These are phyloP conservation scores for Neckera pumila DNA, from an alignment of 225 moss, liverwort and hornwort species.

Conservation along the genomic window DNA sequence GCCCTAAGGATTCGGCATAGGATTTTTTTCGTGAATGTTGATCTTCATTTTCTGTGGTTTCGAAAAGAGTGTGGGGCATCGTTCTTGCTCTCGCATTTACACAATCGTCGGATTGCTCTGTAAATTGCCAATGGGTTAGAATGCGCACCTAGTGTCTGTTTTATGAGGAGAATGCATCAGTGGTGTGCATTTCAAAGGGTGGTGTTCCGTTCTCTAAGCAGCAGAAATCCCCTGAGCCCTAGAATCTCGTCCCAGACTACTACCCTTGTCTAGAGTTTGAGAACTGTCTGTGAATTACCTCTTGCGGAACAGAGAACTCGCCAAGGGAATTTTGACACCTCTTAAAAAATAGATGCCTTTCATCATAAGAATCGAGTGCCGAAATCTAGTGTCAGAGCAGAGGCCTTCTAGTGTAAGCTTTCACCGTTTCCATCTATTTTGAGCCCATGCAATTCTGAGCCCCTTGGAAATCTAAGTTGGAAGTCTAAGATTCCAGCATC, in stretches of 20 bases:
- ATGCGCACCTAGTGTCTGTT: not conserved
- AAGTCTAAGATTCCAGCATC: not conserved
- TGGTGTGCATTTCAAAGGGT: not conserved
- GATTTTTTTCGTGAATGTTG: not conserved
- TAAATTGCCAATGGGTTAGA: not conserved
- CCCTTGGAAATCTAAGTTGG: not conserved
- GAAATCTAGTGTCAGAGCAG: not conserved
- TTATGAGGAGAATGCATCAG: not conserved
- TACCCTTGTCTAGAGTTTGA: not conserved
- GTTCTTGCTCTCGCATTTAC: not conserved
- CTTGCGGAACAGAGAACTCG: not conserved
- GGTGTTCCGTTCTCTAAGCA: not conserved
- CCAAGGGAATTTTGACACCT: not conserved
- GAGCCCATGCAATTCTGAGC: not conserved
- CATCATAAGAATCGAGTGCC: not conserved
- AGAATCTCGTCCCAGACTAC: not conserved
- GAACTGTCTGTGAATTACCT: not conserved
- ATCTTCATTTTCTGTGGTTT: not conserved
- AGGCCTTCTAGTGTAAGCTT: not conserved
- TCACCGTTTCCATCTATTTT: not conserved
- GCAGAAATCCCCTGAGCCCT: not conserved
- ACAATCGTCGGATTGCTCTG: not conserved
- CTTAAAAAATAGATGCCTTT: not conserved
- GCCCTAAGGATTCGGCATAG: not conserved
- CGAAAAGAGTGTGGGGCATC: not conserved